Percentiles rank a stretch among this genome's conserved stretches.
Conservation (phyloP, 2,329 filamentous ascomycete species). For the Paecilomyces niveus region DNA sequence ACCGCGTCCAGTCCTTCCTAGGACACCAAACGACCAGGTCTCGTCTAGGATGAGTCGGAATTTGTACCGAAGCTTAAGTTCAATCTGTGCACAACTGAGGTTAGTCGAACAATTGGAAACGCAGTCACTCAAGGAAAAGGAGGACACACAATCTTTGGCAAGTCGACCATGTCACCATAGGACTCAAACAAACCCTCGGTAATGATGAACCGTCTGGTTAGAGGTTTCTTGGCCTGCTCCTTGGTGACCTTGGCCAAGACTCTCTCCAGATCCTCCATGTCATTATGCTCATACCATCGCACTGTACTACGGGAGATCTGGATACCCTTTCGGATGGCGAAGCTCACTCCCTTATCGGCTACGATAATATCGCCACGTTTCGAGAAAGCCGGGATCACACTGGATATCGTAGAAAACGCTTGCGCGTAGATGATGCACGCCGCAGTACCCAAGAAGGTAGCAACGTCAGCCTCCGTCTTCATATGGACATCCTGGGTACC, state of each 20-base stretch:
- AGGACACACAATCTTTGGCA: constrained; percentile 69
- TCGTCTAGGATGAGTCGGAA: constrained; percentile 97
- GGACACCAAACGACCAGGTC: constrained; percentile 92
- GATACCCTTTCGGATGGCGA: constrained; percentile 85
- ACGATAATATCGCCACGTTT: constrained; percentile 97
- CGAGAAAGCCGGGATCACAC: constrained; percentile 92
- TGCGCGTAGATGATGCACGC: constrained; percentile 94
- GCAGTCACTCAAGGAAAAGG: not conserved
- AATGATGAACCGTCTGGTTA: constrained; percentile 91
- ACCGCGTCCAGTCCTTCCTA: constrained; percentile 84
- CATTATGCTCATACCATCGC: constrained; percentile 90
- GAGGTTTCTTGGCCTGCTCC: constrained; percentile 79
- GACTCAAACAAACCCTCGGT: constrained; percentile 94
- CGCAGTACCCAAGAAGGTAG: constrained; percentile 77
- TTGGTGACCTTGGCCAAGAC: constrained; percentile 79
- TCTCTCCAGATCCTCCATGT: constrained; percentile 86
- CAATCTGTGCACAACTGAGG: constrained; percentile 49
- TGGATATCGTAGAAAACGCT: constrained; percentile 93
- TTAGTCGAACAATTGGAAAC: constrained; percentile 1
- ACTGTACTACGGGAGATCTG: constrained; percentile 89
- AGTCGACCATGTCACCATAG: constrained; percentile 72
- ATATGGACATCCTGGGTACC: constrained; percentile 97
- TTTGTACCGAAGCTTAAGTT: constrained; percentile 93
- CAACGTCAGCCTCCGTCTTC: constrained; percentile 91
- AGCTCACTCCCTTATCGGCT: constrained; percentile 88